Evolutionary conservation across 768 basidiomycete genomes (phyloP).

Genomic region (Leccinellum luteum): DNA sequence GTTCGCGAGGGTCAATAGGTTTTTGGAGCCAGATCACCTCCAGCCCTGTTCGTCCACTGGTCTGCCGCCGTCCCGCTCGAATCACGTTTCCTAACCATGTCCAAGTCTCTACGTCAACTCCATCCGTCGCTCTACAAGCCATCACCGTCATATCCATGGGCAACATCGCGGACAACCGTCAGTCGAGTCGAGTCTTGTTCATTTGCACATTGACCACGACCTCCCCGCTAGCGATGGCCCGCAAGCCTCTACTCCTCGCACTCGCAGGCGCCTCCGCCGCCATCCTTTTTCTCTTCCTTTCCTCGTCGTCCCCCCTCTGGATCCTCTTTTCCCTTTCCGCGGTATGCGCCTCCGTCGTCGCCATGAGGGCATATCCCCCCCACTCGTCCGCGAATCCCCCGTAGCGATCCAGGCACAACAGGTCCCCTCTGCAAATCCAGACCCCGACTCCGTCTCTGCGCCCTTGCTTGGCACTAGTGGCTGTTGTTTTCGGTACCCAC

Average conservation of each 20-base stretch:
- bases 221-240: conserved; percentile 52
- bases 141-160: conserved; percentile 93
- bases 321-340: conserved; percentile 34
- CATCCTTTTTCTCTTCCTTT: too few relatives aligned
- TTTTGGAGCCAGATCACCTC: conserved; percentile 65
- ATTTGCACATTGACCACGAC: neutral
- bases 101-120: conserved; percentile 45
- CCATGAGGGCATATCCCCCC: conserved; percentile 51
- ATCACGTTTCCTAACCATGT: neutral
- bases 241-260: conserved; percentile 71
- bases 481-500: too few relatives aligned
- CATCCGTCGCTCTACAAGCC: conserved; percentile 84
- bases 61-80: conserved; percentile 23
- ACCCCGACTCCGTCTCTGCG: conserved; percentile 23
- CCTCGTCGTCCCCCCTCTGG: too few relatives aligned
- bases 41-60: conserved; percentile 46
- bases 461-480: too few relatives aligned
- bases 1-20: conserved; percentile 91
- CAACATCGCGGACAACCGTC: conserved; percentile 86
- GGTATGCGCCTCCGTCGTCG: conserved; percentile 51
- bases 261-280: too few relatives aligned
- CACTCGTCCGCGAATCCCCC: conserved; percentile 62
- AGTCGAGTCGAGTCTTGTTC: conserved; percentile 27
- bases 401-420: conserved; percentile 47
- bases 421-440: conserved; percentile 4